Evolutionary conservation across 192 early-diverging fungal genomes (phyloP).

Genomic region (Rhizophagus prolifer): DNA sequence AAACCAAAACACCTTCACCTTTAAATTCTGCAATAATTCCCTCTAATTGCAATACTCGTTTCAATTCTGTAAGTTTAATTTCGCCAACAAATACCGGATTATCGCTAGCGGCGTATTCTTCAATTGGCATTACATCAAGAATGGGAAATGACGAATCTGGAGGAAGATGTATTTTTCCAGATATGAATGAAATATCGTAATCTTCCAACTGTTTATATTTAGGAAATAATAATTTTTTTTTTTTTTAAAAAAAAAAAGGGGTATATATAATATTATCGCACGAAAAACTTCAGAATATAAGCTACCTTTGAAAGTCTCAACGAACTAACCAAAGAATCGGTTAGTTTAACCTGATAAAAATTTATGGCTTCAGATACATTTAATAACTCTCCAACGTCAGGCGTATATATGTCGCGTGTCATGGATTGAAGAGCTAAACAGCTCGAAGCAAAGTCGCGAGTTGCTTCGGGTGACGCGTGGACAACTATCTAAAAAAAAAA

Average conservation of each 20-base stretch:
- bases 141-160: constrained; percentile 65
- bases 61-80: constrained; percentile 80
- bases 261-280: not conserved
- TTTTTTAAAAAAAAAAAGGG: not conserved
- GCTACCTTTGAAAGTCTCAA: constrained; percentile 71
- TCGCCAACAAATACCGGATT: constrained; percentile 83
- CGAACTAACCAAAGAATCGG: constrained; percentile 85
- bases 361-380: constrained; percentile 89
- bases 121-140: constrained; percentile 64
- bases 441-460: constrained; percentile 60
- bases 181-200: constrained; percentile 75
- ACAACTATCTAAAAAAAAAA: constrained; percentile 62
- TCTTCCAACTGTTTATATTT: constrained; percentile 56
- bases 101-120: constrained; percentile 38
- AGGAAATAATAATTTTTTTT: not conserved
- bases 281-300: constrained; percentile 24
- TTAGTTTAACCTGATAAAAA: constrained; percentile 82
- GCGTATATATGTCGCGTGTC: constrained; percentile 84
- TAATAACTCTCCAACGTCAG: constrained; percentile 77
- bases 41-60: constrained; percentile 62
- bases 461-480: constrained; percentile 78
- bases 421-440: constrained; percentile 64
- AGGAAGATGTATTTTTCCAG: constrained; percentile 71
- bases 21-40: constrained; percentile 84
- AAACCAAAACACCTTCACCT: constrained; percentile 79